Percentiles rank a stretch among this genome's conserved stretches.
Conservation (phyloP, 2,329 filamentous ascomycete genomes). For the Didymella sp. region DNA sequence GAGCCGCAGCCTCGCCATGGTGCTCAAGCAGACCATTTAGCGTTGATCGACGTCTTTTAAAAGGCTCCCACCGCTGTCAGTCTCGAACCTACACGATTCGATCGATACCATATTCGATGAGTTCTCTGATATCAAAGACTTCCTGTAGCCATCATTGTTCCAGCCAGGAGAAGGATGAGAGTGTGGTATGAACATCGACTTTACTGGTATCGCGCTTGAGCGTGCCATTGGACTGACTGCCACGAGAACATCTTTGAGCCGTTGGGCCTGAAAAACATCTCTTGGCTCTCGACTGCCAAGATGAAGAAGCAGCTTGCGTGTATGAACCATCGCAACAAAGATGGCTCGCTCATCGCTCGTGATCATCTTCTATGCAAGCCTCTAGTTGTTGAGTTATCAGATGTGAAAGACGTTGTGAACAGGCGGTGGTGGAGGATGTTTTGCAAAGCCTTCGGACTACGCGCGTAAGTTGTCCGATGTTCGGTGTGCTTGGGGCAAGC, state of each 20-base stretch:
- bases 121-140: conserved; percentile 62
- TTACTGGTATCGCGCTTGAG: conserved; percentile 56
- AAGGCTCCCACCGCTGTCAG: not conserved
- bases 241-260: conserved; percentile 55
- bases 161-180: conserved; percentile 68
- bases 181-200: conserved; percentile 59
- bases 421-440: conserved; percentile 68
- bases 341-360: conserved; percentile 49
- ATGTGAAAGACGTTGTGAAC: conserved; percentile 59
- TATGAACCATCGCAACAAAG: conserved; percentile 61
- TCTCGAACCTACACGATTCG: not conserved
- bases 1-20: not conserved
- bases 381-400: conserved; percentile 52
- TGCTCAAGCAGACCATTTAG: not conserved
- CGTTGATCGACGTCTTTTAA: not conserved
- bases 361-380: conserved; percentile 62
- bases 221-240: conserved; percentile 53
- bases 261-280: conserved; percentile 57
- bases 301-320: conserved; percentile 64
- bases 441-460: conserved; percentile 66
- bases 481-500: not conserved
- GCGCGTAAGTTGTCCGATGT: conserved; percentile 53
- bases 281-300: conserved; percentile 61
- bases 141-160: conserved; percentile 63
- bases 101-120: conserved; percentile 55